A percentile compares a stretch with the other conserved stretches of the same genome.
Evolutionary conservation across 2,329 filamentous ascomycete species (phyloP).

Genomic region (Aschersonia sp.): DNA sequence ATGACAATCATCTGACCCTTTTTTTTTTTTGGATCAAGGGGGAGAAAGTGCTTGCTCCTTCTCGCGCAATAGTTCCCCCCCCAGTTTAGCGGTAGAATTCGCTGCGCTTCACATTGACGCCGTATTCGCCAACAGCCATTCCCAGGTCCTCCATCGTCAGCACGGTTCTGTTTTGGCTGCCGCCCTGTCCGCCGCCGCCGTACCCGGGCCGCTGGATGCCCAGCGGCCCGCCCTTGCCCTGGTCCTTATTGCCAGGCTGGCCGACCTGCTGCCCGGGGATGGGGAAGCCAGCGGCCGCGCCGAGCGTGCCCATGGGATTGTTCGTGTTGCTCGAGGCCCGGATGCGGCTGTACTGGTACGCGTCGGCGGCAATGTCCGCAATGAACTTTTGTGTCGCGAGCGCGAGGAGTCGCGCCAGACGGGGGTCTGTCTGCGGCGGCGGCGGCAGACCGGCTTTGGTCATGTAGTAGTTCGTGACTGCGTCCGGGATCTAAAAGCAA

Average conservation of each 20-base stretch:
- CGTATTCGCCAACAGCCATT: constrained; percentile 96
- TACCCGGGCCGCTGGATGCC: constrained; percentile 68
- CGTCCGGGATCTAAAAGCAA: constrained; percentile 74
- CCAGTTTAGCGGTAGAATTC: constrained; percentile 78
- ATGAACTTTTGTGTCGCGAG: constrained; percentile 99
- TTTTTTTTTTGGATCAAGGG: too few species aligned
- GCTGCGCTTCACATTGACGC: constrained; percentile 90
- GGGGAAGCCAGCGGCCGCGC: constrained; percentile 56
- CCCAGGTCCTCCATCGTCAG: constrained; percentile 97
- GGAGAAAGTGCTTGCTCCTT: too few species aligned
- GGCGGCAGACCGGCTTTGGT: constrained; percentile 89
- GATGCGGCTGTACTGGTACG: constrained; percentile 95
- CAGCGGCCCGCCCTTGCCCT: constrained; percentile 43
- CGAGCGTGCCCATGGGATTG: constrained; percentile 80
- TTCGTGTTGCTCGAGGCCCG: constrained; percentile 76
- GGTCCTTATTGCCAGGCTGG: constrained; percentile 40
- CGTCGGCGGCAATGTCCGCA: constrained; percentile 90
- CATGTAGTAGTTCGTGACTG: constrained; percentile 96
- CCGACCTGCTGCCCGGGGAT: constrained; percentile 47
- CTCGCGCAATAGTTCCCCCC: too few species aligned
- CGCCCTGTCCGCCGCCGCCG: constrained; percentile 78
- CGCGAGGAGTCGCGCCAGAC: constrained; percentile 82
- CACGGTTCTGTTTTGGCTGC: constrained; percentile 80
- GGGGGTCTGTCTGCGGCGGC: constrained; percentile 76
- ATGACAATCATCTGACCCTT: too few species aligned